A percentile compares a stretch with the other conserved stretches of the same genome.
phyloP scores from a whole-genome alignment of 495 filamentous ascomycete species.

The Cladorrhinum samala region DNA sequence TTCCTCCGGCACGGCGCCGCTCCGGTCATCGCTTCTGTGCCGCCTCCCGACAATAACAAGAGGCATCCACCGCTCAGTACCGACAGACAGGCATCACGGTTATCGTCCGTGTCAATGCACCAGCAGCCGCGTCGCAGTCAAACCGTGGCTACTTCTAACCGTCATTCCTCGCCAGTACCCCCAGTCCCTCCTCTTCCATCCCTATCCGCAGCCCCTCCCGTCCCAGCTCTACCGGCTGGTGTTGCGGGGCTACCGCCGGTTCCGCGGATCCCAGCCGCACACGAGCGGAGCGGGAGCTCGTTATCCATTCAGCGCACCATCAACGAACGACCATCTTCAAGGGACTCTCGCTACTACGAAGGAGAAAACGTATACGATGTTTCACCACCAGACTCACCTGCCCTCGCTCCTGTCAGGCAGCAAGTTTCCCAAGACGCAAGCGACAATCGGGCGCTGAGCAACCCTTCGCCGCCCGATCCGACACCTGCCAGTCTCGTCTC shows the following conservation, averaged over 20 bases:
- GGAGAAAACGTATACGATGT: constrained; percentile 50
- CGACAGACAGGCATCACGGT: constrained; percentile 4
- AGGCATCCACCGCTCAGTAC: not conserved
- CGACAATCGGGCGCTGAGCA: constrained; percentile 17
- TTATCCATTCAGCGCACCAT: constrained; percentile 3
- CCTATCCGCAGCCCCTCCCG: constrained; percentile 12
- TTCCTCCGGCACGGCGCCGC: constrained; percentile 38
- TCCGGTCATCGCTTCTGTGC: constrained; percentile 18
- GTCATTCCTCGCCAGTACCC: constrained; percentile 12
- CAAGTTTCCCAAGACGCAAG: constrained; percentile 11
- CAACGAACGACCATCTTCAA: constrained; percentile 14
- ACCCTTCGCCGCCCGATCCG: constrained; percentile 5
- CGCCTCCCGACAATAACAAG: not conserved
- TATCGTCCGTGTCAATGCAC: constrained; percentile 10
- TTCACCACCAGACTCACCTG: constrained; percentile 47
- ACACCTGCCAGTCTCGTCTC: constrained; percentile 1
- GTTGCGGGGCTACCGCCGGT: constrained; percentile 4
- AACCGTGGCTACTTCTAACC: constrained; percentile 7
- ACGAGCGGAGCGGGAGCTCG: constrained; percentile 14
- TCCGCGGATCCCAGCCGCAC: constrained; percentile 8
- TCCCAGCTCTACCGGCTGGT: constrained; percentile 13
- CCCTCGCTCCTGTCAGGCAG: constrained; percentile 9
- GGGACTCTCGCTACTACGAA: constrained; percentile 20
- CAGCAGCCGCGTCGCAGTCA: constrained; percentile 16
- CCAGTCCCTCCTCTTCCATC: constrained; percentile 24